A percentile compares a stretch with the other conserved stretches of the same genome.
These are phyloP conservation scores for Sonneratia alba DNA, from an alignment of 345 rosid species.

Conservation along the genomic window DNA sequence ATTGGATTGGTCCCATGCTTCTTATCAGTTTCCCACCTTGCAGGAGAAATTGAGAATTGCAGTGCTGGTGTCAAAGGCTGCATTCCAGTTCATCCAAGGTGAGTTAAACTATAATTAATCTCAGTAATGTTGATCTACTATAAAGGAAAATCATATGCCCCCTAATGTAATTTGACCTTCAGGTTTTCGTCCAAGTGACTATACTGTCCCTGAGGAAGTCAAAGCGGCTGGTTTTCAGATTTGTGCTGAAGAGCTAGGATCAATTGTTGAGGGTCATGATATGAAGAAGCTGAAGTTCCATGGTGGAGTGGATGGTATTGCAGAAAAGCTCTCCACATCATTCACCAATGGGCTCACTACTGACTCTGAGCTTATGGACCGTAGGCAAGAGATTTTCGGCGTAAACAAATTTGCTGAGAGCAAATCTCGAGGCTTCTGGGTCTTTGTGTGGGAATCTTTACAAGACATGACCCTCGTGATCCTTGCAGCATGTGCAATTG, in stretches of 20 bases:
- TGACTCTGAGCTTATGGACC: constrained; percentile 23
- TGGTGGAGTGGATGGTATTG: constrained; percentile 60
- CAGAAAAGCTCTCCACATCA: constrained; percentile 56
- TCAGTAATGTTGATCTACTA: background rate
- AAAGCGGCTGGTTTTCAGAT: constrained; percentile 74
- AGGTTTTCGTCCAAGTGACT: constrained; percentile 70
- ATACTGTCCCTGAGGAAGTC: constrained; percentile 59
- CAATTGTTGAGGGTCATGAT: constrained; percentile 76
- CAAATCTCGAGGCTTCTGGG: constrained; percentile 54
- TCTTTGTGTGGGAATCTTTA: constrained; percentile 91
- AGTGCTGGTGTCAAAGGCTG: constrained; percentile 91
- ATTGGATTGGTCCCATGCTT: background rate
- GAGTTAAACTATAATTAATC: constrained; percentile 6
- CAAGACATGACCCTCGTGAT: constrained; percentile 93
- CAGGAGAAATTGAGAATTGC: constrained; percentile 87
- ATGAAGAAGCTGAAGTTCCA: constrained; percentile 65
- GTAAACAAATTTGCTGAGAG: constrained; percentile 76
- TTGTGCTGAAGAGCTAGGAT: constrained; percentile 79
- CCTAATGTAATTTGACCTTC: background rate
- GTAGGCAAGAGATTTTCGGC: constrained; percentile 68
- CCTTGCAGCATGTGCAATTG: constrained; percentile 74
- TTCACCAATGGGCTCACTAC: constrained; percentile 41
- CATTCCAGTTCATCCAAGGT: constrained; percentile 74
- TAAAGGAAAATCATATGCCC: background rate
- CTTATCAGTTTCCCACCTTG: constrained; percentile 1